Evolutionary conservation across 306 rosid species (phyloP).

Genomic region (Alnus glutinosa): DNA sequence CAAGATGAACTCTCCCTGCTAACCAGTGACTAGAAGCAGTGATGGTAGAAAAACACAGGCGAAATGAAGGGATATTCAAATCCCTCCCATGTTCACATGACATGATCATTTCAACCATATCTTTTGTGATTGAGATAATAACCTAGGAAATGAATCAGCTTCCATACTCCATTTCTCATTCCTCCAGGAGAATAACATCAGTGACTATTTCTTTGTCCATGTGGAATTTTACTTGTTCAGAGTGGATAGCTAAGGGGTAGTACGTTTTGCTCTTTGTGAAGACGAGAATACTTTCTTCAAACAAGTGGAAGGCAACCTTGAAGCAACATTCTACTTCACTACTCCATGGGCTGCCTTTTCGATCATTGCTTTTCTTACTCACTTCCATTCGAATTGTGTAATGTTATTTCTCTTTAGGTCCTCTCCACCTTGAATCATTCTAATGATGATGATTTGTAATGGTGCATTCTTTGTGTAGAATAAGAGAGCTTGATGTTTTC

Average conservation of each 20-base stretch:
- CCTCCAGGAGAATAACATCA: neutral
- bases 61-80: no score
- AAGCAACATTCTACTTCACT: constrained; percentile 21
- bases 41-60: no score
- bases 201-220: neutral
- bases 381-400: constrained; percentile 17
- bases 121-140: no score
- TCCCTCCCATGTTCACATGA: no score
- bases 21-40: no score
- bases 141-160: constrained; percentile 24
- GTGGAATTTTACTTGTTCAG: constrained; percentile 29
- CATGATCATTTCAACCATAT: no score
- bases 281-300: neutral
- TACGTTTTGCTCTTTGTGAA: neutral
- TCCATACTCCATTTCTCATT: constrained; percentile 21
- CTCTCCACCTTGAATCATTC: neutral
- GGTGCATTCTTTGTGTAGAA: neutral
- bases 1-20: no score
- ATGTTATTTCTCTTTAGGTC: neutral
- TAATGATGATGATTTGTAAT: neutral
- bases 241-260: no score
- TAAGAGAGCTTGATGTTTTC: neutral
- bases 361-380: constrained; percentile 11
- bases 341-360: constrained; percentile 34
- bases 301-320: constrained; percentile 35